Conservation (phyloP, 2,329 filamentous ascomycete species). For the Cercospora canescens region DNA sequence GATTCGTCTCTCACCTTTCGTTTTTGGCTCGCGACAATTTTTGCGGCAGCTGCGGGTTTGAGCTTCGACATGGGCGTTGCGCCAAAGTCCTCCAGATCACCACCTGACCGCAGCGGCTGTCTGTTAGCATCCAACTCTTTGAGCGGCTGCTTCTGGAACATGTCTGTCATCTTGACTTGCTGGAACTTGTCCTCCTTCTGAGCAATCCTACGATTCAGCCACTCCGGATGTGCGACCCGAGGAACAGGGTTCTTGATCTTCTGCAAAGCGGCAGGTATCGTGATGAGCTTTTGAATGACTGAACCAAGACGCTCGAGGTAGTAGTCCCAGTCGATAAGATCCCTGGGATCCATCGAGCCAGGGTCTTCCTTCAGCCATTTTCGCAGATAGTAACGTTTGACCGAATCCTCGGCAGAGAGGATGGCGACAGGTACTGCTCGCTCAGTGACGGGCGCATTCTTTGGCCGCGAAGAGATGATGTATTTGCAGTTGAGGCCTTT, state of each 20-base stretch:
- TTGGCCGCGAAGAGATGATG: conserved; percentile 88
- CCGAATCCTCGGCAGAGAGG: conserved; percentile 86
- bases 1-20: conserved; percentile 49
- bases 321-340: conserved; percentile 93
- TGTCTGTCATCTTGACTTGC: conserved; percentile 96
- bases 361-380: conserved; percentile 98
- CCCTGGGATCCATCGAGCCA: conserved; percentile 83
- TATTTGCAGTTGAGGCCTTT: conserved; percentile 99
- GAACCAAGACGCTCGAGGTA: conserved; percentile 94
- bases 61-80: conserved; percentile 35
- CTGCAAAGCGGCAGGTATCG: conserved; percentile 93
- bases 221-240: conserved; percentile 90
- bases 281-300: conserved; percentile 98
- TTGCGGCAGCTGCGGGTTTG: conserved; percentile 48
- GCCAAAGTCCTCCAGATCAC: conserved; percentile 57
- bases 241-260: conserved; percentile 95
- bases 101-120: conserved; percentile 52
- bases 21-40: conserved; percentile 43
- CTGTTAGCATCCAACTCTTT: conserved; percentile 69
- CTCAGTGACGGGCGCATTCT: conserved; percentile 89
- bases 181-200: conserved; percentile 97
- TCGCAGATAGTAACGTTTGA: conserved; percentile 84
- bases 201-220: conserved; percentile 90
- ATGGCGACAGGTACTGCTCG: conserved; percentile 93
- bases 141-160: conserved; percentile 74